These are phyloP conservation scores for Candida neerlandica DNA, from an alignment of 1,139 yeast species.

Conservation along the genomic window DNA sequence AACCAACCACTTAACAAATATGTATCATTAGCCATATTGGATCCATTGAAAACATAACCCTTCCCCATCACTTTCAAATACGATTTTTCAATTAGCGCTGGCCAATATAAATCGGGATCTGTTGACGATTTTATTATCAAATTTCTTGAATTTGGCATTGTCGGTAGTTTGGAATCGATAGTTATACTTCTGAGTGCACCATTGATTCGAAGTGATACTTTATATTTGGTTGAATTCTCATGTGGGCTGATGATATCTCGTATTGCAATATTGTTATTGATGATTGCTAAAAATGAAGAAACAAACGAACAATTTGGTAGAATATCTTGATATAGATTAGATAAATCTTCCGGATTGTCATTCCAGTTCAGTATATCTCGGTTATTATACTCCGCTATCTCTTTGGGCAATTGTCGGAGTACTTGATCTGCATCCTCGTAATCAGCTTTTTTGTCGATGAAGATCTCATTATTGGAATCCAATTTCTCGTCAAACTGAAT, in stretches of 20 bases:
- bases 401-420: constrained; percentile 22
- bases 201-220: constrained; percentile 47
- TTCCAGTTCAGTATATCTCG: constrained; percentile 23
- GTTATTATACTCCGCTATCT: constrained; percentile 17
- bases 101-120: constrained; percentile 54
- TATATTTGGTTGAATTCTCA: constrained; percentile 33
- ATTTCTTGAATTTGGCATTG: constrained; percentile 22
- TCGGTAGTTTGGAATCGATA: constrained; percentile 51
- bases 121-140: constrained; percentile 44
- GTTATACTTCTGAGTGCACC: constrained; percentile 58
- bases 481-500: constrained; percentile 21
- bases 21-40: constrained; percentile 79
- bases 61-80: constrained; percentile 62
- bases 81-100: constrained; percentile 77
- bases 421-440: constrained; percentile 5
- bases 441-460: constrained; percentile 10
- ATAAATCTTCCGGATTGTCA: constrained; percentile 18
- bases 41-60: constrained; percentile 70
- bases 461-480: constrained; percentile 18
- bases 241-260: constrained; percentile 31
- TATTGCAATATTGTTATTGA: constrained; percentile 20
- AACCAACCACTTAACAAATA: constrained; percentile 70
- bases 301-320: constrained; percentile 79
- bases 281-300: constrained; percentile 57
- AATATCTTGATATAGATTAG: constrained; percentile 52